These are phyloP conservation scores for Cutaneotrichosporon sp. DNA, from an alignment of 1,284 basidiomycete genomes.

Conservation along the genomic window DNA sequence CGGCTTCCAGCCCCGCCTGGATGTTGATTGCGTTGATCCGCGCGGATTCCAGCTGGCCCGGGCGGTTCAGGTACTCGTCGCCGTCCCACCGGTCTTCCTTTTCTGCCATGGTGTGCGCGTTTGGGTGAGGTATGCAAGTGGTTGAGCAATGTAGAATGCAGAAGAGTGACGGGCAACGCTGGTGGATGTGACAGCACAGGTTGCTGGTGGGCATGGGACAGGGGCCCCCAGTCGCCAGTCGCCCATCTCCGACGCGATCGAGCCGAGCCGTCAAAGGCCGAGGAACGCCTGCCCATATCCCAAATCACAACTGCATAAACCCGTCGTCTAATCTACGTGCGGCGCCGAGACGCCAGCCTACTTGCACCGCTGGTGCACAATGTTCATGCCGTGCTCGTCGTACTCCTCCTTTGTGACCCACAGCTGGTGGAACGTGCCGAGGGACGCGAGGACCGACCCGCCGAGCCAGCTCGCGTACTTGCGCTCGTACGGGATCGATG, in stretches of 20 bases:
- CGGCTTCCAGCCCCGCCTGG: conserved; percentile 16
- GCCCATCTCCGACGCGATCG: no score
- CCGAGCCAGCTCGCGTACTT: conserved; percentile 89
- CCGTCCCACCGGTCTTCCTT: conserved; percentile 30
- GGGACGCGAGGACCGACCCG: conserved; percentile 81
- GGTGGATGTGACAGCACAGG: no score
- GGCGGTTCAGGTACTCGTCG: conserved; percentile 27
- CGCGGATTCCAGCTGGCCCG: conserved; percentile 28
- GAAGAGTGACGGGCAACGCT: no score
- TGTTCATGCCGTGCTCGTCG: conserved; percentile 43
- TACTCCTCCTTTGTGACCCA: conserved; percentile 30
- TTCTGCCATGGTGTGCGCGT: no score
- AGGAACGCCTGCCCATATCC: no score
- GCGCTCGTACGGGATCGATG: conserved; percentile 80
- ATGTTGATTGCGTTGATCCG: conserved; percentile 21
- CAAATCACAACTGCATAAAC: no score
- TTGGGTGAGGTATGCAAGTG: no score
- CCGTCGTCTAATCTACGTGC: no score
- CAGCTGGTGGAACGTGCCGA: conserved; percentile 80
- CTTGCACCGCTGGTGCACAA: conserved; percentile 42
- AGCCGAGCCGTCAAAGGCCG: no score
- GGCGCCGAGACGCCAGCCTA: background rate
- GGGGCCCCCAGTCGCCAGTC: no score
- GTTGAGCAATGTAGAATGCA: no score
- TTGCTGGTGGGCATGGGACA: no score